Percentiles rank a stretch among this genome's conserved stretches.
Evolutionary conservation across 441 rosid genomes (phyloP).

Genomic region (Gossypium laxum): DNA sequence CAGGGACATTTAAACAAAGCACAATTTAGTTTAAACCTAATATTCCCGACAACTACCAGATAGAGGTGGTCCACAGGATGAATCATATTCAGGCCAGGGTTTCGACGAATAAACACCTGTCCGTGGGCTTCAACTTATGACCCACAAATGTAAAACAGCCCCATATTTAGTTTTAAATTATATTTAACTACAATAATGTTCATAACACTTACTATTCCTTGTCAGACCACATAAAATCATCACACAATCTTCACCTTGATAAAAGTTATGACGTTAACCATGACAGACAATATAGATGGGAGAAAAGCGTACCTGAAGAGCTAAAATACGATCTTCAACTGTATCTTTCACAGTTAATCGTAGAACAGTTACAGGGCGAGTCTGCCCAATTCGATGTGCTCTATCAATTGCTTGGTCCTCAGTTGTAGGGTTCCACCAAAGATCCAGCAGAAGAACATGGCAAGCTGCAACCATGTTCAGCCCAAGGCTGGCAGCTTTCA

Average conservation of each 20-base stretch:
- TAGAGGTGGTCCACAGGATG: neutral
- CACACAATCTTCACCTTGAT: neutral
- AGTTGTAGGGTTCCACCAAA: constrained; percentile 97
- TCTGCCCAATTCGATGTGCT: constrained; percentile 95
- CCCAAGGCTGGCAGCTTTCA: constrained; percentile 95
- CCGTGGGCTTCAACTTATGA: neutral
- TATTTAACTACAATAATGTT: neutral
- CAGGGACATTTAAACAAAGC: neutral
- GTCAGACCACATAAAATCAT: neutral
- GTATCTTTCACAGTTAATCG: constrained; percentile 79
- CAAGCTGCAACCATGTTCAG: constrained; percentile 91
- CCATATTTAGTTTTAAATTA: neutral
- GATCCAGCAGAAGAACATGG: constrained; percentile 69
- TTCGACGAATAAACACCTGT: neutral
- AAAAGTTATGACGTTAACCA: neutral
- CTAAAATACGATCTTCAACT: constrained; percentile 80
- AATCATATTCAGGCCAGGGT: neutral
- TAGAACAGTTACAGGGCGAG: constrained; percentile 67
- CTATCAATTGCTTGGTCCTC: constrained; percentile 95
- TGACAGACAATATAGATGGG: neutral
- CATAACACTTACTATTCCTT: neutral
- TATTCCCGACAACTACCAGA: too few relatives aligned
- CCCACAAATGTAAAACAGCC: neutral
- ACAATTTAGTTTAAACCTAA: neutral
- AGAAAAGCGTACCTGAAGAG: constrained; percentile 45